Evolutionary conservation across 805 yeast genomes (phyloP).

Genomic region (Sporopachydermia quercuum): DNA sequence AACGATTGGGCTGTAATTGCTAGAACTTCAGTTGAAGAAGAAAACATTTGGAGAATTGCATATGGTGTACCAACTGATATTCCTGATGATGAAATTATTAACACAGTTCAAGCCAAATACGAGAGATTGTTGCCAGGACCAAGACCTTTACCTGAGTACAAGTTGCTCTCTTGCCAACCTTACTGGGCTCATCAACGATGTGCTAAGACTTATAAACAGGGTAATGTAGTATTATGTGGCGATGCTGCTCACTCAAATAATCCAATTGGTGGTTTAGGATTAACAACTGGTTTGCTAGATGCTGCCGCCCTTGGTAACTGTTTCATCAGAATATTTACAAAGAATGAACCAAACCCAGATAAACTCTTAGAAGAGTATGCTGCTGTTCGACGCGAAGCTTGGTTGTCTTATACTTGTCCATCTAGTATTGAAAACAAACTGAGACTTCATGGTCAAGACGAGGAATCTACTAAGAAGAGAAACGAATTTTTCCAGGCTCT

Average conservation of each 20-base stretch:
- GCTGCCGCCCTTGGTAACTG: background rate
- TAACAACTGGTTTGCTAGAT: slow-evolving; percentile 1
- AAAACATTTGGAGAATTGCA: background rate
- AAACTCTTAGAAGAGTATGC: slow-evolving; percentile 1
- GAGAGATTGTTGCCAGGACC: background rate
- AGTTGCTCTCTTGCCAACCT: background rate
- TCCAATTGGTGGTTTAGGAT: background rate
- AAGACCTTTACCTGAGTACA: background rate
- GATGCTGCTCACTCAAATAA: background rate
- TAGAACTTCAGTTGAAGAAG: background rate
- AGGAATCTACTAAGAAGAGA: background rate
- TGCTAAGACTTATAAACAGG: background rate
- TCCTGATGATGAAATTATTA: background rate
- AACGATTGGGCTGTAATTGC: background rate
- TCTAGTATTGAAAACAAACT: background rate
- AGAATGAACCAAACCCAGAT: background rate
- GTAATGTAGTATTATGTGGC: background rate
- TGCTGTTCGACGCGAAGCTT: background rate
- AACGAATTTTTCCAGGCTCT: background rate
- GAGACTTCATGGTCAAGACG: background rate
- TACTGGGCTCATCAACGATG: slow-evolving; percentile 1
- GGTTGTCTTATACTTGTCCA: background rate
- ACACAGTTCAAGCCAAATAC: background rate
- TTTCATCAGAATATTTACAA: background rate
- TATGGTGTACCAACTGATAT: background rate